These are phyloP conservation scores for Talaromyces liani DNA, from an alignment of 495 filamentous ascomycete species.

Conservation along the genomic window DNA sequence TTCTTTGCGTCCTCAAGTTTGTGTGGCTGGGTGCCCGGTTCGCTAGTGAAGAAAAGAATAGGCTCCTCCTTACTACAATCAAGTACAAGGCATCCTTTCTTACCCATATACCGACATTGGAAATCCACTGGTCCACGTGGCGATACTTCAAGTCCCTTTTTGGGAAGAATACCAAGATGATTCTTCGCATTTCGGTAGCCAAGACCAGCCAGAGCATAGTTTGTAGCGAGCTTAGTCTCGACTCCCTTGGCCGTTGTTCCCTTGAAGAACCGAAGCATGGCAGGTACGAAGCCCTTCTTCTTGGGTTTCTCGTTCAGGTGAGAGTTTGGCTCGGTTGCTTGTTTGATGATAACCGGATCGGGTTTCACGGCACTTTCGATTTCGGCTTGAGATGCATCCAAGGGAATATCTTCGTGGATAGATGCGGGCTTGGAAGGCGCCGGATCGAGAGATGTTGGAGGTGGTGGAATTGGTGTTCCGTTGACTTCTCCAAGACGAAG, in stretches of 20 bases:
- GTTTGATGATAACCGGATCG: conserved; percentile 15
- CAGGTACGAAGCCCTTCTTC: conserved; percentile 41
- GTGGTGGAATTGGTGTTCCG: conserved; percentile 73
- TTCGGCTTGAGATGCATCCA: conserved; percentile 44
- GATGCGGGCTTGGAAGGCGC: conserved; percentile 21
- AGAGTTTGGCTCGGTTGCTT: conserved; percentile 17
- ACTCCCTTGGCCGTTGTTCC: conserved; percentile 60
- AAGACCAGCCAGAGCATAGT: conserved; percentile 57
- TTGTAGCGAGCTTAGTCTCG: conserved; percentile 60
- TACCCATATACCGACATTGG: conserved; percentile 60
- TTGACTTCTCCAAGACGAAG: conserved; percentile 82
- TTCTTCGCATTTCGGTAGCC: conserved; percentile 63
- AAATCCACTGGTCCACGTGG: conserved; percentile 67
- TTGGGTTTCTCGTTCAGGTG: conserved; percentile 1
- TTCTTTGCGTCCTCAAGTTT: conserved; percentile 36
- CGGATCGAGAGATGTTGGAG: conserved; percentile 50
- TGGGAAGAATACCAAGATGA: conserved; percentile 60
- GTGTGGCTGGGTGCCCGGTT: conserved; percentile 28
- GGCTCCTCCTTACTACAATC: conserved; percentile 45
- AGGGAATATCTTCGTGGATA: conserved; percentile 29
- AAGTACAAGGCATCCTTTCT: conserved; percentile 66
- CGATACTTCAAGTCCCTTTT: conserved; percentile 26
- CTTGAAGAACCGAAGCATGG: conserved; percentile 60
- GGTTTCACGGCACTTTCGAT: conserved; percentile 34
- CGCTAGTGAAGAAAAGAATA: conserved; percentile 40